phyloP scores from a whole-genome alignment of 306 rosid genomes.

The Cicer chorassanicum region DNA sequence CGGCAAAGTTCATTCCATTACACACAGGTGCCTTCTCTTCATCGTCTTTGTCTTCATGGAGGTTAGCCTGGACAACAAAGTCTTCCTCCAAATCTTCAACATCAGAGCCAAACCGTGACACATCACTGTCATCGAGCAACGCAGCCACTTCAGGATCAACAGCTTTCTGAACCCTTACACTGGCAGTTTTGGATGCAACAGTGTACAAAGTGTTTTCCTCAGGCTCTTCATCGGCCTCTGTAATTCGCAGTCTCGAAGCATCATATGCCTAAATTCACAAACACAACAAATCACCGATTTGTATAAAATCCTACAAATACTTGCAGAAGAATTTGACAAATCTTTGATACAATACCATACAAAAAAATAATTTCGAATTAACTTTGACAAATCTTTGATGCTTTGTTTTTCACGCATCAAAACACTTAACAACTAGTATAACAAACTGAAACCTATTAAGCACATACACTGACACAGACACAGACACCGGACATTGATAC shows the following conservation, averaged over 20 bases:
- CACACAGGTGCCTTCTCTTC: conserved; percentile 38
- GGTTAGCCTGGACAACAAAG: conserved; percentile 80
- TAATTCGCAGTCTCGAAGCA: conserved; percentile 72
- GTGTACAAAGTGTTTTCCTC: conserved; percentile 52
- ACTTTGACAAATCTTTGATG: too few relatives aligned
- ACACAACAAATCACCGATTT: neutral
- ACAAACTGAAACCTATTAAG: neutral
- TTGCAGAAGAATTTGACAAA: neutral
- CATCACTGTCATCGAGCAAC: conserved; percentile 76
- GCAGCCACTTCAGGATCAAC: conserved; percentile 89
- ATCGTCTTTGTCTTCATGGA: conserved; percentile 43
- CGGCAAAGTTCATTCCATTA: conserved; percentile 25
- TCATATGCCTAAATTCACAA: conserved; percentile 75
- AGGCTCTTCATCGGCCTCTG: conserved; percentile 51
- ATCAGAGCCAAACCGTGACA: conserved; percentile 81
- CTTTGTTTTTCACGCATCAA: neutral
- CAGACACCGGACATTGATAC: too few relatives aligned
- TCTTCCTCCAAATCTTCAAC: conserved; percentile 93
- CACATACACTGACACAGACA: too few relatives aligned
- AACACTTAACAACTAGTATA: neutral
- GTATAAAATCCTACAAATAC: neutral
- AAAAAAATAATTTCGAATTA: neutral
- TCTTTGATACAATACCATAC: neutral
- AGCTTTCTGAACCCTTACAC: conserved; percentile 71
- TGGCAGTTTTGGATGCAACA: conserved; percentile 71